Evolutionary conservation across 352 stramenopile species (phyloP), one percentile per base, ranked within the genome.

Genomic region (Globisporangium solare): DNA sequence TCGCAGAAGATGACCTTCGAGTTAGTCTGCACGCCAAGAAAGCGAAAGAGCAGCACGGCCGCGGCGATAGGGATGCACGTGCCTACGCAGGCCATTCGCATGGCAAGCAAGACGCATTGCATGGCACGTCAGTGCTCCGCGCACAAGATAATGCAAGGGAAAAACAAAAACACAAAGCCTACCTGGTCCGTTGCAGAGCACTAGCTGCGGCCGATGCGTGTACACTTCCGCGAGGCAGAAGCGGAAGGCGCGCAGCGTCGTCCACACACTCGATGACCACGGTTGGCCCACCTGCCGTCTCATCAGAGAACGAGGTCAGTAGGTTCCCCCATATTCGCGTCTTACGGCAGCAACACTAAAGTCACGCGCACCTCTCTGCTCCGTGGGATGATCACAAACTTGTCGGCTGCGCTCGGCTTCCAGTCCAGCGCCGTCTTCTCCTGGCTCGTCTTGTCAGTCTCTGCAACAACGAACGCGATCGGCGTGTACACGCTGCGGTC

Each of bases 121-220:
- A 10, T 35, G 4, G 10, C 5, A 35, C 10, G 37, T 21, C 14
- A 66, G 37, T 55, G 27, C 27, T 10, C 27, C 27, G 41, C 14
- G 12, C 43, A 14, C 15, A 24, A 27, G 39, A n/a, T n/a, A n/a
- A n/a, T 27, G 5, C 24, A 35, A 35, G 2, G 5, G 5, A 35
- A 35, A 10, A 47, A 22, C 18, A 15, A 56, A 17, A 57, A 12
- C 2, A 47, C 37, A 7, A 39, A 17, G 52, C 31, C 5, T 35
- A 74, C 83, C 86, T 31, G 95, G 95, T 54, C 95, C 95, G 77
- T 98, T 98, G 71, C 88, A 97, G 12, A 98, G 73, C 59, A 98
- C 69, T 3, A 98, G 65, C 49, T 94, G 69, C 1, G 95, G 95
- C 13, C 81, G 80, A 41, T 86, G 68, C 27, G 55, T 51, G 47